Conservation (phyloP, 2,329 filamentous ascomycete genomes). For the Phoma sp. region DNA sequence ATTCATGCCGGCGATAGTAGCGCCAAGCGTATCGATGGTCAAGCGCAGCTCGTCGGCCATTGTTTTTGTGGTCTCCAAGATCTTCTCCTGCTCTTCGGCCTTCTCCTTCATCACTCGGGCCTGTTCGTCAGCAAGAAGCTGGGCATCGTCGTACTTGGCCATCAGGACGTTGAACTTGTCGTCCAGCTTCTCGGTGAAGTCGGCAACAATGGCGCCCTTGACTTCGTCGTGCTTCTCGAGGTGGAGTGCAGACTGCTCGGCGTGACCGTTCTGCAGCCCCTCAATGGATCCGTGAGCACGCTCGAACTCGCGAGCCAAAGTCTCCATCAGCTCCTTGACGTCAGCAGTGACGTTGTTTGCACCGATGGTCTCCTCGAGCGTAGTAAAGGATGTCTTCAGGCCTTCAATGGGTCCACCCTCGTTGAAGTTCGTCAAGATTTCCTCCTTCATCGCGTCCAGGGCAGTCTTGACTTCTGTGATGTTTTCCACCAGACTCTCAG, state of each 20-base stretch:
- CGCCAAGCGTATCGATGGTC: slow-evolving; percentile 83
- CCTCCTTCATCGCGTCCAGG: slow-evolving; percentile 77
- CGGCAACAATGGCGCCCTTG: slow-evolving; percentile 60
- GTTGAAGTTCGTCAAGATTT: slow-evolving; percentile 77
- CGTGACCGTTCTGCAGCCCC: slow-evolving; percentile 79
- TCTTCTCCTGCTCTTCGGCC: slow-evolving; percentile 73
- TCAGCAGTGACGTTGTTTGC: slow-evolving; percentile 54
- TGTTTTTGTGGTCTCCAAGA: slow-evolving; percentile 75
- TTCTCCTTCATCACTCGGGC: slow-evolving; percentile 76
- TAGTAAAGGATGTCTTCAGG: slow-evolving; percentile 67
- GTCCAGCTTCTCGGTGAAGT: slow-evolving; percentile 66
- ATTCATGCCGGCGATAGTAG: slow-evolving; percentile 57
- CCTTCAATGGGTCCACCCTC: slow-evolving; percentile 71
- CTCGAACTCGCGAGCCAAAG: slow-evolving; percentile 86
- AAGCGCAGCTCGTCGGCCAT: slow-evolving; percentile 87
- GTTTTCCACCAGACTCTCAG: slow-evolving; percentile 76
- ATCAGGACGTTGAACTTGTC: slow-evolving; percentile 83
- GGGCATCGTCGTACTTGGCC: slow-evolving; percentile 86
- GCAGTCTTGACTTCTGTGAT: slow-evolving; percentile 79
- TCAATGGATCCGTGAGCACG: slow-evolving; percentile 81
- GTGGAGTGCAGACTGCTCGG: slow-evolving; percentile 61
- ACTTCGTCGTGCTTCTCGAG: slow-evolving; percentile 67
- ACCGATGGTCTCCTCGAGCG: slow-evolving; percentile 71
- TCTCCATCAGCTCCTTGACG: slow-evolving; percentile 68
- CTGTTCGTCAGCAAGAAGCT: slow-evolving; percentile 75